Conservation (phyloP, 2,329 filamentous ascomycete species). For the Aspergillus sergii region DNA sequence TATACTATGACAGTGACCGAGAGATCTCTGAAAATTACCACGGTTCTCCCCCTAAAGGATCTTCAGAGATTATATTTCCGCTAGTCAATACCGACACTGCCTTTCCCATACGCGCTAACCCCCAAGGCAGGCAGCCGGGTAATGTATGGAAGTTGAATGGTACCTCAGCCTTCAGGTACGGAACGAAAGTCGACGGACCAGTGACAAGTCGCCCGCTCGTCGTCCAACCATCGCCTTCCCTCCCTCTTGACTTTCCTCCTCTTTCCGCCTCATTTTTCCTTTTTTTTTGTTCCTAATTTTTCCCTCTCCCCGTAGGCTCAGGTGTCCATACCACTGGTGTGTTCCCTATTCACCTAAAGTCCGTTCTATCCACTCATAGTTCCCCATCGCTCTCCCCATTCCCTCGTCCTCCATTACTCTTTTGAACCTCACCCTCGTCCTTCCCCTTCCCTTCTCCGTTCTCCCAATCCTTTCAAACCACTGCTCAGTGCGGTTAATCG, state of each 20-base stretch:
- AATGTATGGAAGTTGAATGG: neutral
- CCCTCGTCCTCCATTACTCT: slow-evolving; percentile 17
- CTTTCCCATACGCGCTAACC: neutral
- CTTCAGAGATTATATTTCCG: slow-evolving; percentile 1
- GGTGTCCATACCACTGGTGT: slow-evolving; percentile 16
- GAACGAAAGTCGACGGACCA: slow-evolving; percentile 3
- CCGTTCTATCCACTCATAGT: slow-evolving; percentile 19
- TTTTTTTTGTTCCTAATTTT: slow-evolving; percentile 14
- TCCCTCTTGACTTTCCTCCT: slow-evolving; percentile 17
- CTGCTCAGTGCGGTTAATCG: slow-evolving; percentile 34
- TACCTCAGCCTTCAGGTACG: slow-evolving; percentile 7
- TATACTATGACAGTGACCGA: neutral
- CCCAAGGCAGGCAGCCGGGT: neutral
- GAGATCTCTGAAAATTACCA: neutral
- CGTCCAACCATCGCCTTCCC: slow-evolving; percentile 15
- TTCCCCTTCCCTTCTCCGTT: slow-evolving; percentile 18
- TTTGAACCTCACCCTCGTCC: slow-evolving; percentile 22
- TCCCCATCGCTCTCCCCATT: slow-evolving; percentile 19
- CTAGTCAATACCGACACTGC: slow-evolving; percentile 3
- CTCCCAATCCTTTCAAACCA: slow-evolving; percentile 26
- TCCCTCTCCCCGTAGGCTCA: slow-evolving; percentile 8
- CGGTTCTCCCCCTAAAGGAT: neutral
- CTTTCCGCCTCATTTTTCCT: slow-evolving; percentile 23
- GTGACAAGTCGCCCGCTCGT: neutral
- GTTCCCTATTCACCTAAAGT: slow-evolving; percentile 13